These are phyloP conservation scores for Cladorrhinum samala DNA, from an alignment of 495 filamentous ascomycete species.

Conservation along the genomic window DNA sequence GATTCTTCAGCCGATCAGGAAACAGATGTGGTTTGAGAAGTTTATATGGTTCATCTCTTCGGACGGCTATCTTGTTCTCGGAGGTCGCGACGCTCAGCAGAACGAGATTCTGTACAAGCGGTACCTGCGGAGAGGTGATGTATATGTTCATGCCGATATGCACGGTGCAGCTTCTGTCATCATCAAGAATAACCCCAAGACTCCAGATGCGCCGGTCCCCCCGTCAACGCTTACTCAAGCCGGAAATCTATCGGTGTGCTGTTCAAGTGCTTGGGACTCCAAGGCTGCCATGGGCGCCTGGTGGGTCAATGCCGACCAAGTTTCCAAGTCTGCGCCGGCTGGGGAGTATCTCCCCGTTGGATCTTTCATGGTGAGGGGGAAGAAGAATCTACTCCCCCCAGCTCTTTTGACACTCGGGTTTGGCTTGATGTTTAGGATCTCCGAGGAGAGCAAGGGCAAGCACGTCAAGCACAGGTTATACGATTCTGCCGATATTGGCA, in stretches of 20 bases:
- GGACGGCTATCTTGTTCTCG: constrained; percentile 87
- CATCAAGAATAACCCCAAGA: constrained; percentile 74
- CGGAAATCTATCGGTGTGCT: constrained; percentile 72
- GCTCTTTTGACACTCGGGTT: constrained; percentile 84
- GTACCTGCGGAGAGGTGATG: constrained; percentile 79
- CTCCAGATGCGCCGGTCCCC: constrained; percentile 75
- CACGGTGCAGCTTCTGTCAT: constrained; percentile 76
- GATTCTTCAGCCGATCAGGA: constrained; percentile 72
- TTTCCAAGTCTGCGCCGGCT: constrained; percentile 69
- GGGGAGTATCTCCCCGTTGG: constrained; percentile 78
- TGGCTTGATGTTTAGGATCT: constrained; percentile 79
- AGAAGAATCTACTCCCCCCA: constrained; percentile 86
- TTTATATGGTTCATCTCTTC: constrained; percentile 92
- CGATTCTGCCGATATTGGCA: constrained; percentile 25
- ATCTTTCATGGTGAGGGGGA: constrained; percentile 68
- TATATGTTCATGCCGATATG: constrained; percentile 87
- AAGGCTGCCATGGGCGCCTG: constrained; percentile 93
- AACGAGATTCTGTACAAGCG: constrained; percentile 83
- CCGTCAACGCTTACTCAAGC: constrained; percentile 89
- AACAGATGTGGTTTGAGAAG: constrained; percentile 92
- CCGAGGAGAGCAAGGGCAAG: constrained; percentile 75
- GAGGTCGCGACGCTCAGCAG: constrained; percentile 81
- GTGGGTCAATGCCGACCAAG: constrained; percentile 85
- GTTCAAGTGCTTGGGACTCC: constrained; percentile 87
- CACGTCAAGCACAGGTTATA: constrained; percentile 70